Evolutionary conservation across 495 filamentous ascomycete species (phyloP).

Genomic region (Wilcoxina mikolae): DNA sequence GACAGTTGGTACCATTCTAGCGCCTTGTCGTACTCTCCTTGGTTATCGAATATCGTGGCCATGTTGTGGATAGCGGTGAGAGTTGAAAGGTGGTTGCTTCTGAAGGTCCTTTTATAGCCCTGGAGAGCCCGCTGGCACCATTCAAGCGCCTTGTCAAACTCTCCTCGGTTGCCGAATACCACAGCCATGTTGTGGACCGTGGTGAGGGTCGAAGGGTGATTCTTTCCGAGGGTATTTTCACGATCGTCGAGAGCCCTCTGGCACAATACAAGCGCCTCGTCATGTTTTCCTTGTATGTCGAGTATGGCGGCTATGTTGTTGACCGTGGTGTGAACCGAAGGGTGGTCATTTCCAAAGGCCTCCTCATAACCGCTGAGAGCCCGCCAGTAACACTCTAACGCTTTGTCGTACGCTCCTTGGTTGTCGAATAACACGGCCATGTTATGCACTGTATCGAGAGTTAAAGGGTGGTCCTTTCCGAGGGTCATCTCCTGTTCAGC

Average conservation of each 20-base stretch:
- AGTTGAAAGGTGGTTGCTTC: neutral
- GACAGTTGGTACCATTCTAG: conserved; percentile 21
- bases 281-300: neutral
- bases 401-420: conserved; percentile 10
- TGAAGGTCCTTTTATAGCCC: conserved; percentile 7
- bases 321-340: neutral
- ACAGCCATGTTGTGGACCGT: conserved; percentile 4
- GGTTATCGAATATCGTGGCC: neutral
- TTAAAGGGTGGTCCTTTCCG: neutral
- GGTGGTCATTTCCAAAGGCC: conserved; percentile 8
- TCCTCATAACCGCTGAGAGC: conserved; percentile 3
- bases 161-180: conserved; percentile 9
- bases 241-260: neutral
- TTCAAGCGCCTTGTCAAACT: conserved; percentile 18
- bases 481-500: neutral
- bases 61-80: neutral
- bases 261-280: conserved; percentile 11
- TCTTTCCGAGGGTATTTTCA: neutral
- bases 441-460: neutral
- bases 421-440: neutral
- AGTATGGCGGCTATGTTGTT: conserved; percentile 7
- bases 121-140: conserved; percentile 13
- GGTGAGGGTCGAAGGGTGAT: neutral
- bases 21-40: conserved; percentile 18
- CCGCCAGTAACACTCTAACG: conserved; percentile 1